Base-by-base conservation (phyloP, 2,329 filamentous ascomycete species). In the Fusarium miscanthi region DNA sequence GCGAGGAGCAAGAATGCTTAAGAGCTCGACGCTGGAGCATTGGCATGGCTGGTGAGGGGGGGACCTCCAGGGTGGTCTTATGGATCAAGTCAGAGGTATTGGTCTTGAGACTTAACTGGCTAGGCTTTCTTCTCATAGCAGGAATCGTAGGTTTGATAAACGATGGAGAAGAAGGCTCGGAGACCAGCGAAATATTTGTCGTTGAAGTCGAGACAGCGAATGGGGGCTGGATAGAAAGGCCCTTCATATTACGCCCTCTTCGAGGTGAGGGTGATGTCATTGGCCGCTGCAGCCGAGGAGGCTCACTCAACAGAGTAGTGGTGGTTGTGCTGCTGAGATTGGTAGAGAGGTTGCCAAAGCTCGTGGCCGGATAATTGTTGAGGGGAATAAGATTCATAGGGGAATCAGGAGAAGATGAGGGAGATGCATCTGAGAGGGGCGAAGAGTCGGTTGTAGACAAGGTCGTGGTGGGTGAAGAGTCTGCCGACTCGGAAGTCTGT, bases 401-500 rank as follows among this genome's bases (percentile, higher is more conserved):
- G 6, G 96, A 98, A 82, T 98, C 95, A 13, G 95, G 95, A 3
- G 95, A 98, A 27, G 95, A 94, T 58, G 92, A 95, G 6, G 96
- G 94, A 9, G 95, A 98, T 12, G 94, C 92, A 77, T 98, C 95
- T 35, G 95, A 95, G 53, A 96, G 87, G 35, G 94, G 93, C 13
- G 94, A 95, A 9, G 95, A 97, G 83, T 97, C 95, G 72, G 95
- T 94, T 25, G 94, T 97, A 10, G 94, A 97, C 54, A 96, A 89
- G 5, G 95, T 97, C 7, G 95, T 98, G 12, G 95, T 98, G 3
- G 96, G 96, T 13, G 95, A 98, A 27, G 95, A 97, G 78, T 97
- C 95, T 45, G 93, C 93, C 3, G 96, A 98, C 72, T 93, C 94
- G 21, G 93, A 93, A 60, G 88, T 88, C 71, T 92, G 91, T 6